These are phyloP conservation scores for Pseudoneurospora amorphoporcata DNA, from an alignment of 495 filamentous ascomycete species.

Conservation along the genomic window DNA sequence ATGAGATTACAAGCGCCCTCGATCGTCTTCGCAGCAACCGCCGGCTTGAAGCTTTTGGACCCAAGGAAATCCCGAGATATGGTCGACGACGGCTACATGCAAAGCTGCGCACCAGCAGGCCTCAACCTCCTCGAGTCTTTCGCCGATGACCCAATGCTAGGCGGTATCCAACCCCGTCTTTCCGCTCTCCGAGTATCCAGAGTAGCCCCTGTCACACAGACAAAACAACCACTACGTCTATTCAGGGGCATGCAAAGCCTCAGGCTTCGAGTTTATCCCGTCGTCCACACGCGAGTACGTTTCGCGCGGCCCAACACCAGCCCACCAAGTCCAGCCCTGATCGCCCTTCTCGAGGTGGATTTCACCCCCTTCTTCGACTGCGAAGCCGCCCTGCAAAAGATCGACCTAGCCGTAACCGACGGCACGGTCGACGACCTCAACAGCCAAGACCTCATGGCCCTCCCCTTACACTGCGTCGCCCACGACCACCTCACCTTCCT, in stretches of 20 bases:
- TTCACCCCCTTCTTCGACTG: conserved; percentile 73
- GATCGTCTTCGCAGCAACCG: conserved; percentile 66
- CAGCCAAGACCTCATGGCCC: conserved; percentile 38
- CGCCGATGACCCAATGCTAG: conserved; percentile 54
- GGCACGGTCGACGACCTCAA: conserved; percentile 62
- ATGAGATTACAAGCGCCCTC: conserved; percentile 69
- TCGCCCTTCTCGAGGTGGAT: conserved; percentile 81
- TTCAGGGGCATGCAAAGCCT: conserved; percentile 56
- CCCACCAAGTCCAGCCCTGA: conserved; percentile 52
- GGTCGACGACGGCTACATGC: conserved; percentile 62
- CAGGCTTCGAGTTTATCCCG: conserved; percentile 63
- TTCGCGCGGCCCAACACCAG: conserved; percentile 64
- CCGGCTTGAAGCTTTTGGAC: conserved; percentile 51
- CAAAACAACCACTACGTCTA: conserved; percentile 43
- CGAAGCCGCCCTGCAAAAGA: conserved; percentile 56
- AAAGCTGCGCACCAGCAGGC: conserved; percentile 61
- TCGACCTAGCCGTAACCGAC: conserved; percentile 53
- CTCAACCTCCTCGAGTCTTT: conserved; percentile 77
- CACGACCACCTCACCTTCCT: conserved; percentile 79
- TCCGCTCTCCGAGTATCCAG: conserved; percentile 71
- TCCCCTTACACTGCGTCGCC: conserved; percentile 62
- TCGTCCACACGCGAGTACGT: conserved; percentile 72
- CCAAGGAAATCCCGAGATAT: conserved; percentile 33
- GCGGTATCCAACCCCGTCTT: conserved; percentile 58
- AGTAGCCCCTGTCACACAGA: conserved; percentile 52